Conservation (phyloP, 495 filamentous ascomycete genomes). For the Cairneyella variabilis region DNA sequence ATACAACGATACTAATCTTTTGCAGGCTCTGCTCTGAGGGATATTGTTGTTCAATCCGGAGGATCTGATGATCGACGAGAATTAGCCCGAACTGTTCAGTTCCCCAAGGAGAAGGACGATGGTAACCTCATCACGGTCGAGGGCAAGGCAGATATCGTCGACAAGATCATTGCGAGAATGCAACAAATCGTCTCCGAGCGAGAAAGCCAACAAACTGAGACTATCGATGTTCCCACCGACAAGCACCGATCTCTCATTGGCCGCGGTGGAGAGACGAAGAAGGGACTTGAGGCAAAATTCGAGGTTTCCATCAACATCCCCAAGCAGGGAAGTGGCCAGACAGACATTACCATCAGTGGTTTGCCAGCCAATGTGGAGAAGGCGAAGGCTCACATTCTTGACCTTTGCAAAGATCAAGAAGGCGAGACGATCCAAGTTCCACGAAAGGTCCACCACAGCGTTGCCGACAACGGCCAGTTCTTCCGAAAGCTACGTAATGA, state of each 20-base stretch:
- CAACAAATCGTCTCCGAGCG: conserved; percentile 73
- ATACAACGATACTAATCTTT: conserved; percentile 32
- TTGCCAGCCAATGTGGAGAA: conserved; percentile 72
- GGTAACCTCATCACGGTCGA: conserved; percentile 84
- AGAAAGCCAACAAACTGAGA: conserved; percentile 69
- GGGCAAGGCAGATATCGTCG: conserved; percentile 75
- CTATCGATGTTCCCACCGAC: conserved; percentile 74
- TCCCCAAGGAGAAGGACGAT: conserved; percentile 76
- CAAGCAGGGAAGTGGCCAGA: conserved; percentile 63
- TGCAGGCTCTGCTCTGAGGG: conserved; percentile 79
- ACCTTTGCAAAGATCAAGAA: conserved; percentile 77
- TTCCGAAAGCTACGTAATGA: conserved; percentile 84
- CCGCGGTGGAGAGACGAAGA: conserved; percentile 80
- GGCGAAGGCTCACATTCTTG: conserved; percentile 77
- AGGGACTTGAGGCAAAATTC: conserved; percentile 84
- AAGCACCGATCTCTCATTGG: conserved; percentile 92
- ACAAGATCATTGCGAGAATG: conserved; percentile 83
- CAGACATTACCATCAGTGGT: conserved; percentile 80
- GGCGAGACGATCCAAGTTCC: conserved; percentile 84
- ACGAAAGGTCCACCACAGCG: conserved; percentile 69
- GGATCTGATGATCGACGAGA: conserved; percentile 80
- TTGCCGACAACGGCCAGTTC: conserved; percentile 87
- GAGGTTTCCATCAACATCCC: conserved; percentile 87
- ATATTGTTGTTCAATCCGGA: conserved; percentile 82
- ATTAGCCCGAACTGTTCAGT: conserved; percentile 80